Base-by-base conservation (phyloP, 305 asterid species). In the Fraxinus angustifolia region DNA sequence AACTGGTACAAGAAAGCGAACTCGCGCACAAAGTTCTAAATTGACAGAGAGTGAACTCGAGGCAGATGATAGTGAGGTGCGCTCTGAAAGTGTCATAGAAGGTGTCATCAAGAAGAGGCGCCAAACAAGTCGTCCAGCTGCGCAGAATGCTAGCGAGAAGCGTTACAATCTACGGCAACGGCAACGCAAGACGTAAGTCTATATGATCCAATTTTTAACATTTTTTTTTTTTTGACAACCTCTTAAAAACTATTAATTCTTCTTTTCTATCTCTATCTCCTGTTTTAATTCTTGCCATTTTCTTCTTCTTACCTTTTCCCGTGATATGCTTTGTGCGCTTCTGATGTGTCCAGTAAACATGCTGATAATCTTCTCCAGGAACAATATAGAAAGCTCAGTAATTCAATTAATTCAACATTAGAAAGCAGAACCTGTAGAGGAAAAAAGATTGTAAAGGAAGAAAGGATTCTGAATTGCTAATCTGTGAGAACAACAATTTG, bases 81-180 rank as follows among this genome's bases (percentile, higher is more conserved):
- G 78, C 28, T 93, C 97, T 40, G 97, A 81, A 80, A 93, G 96
- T 71, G 90, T 89, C 72, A 86, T 91, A 1, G 82, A 83, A 30
- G 93, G 92, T 84, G 89, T 93, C 35, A 92, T 88, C 83, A 83
- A 92, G 94, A 95, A 92, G 89, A 91, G 93, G 91, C 93, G 82
- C 40, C 94, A 90, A 79, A 87, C 81, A 12, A 83, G 79, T 80
- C 71, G 87, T 73, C 87, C 92, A 50, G 85, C 87, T 78, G 86
- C 78, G 30, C 91, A 83, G 70, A 87, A 65, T 73, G 73, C 92
- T 78, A 91, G 90, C 83, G 89, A 84, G 81, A 83, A 73, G 40
- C 94, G 94, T 23, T 93, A 95, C 86, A 93, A 95, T 85, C 97
- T 93, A 40, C 90, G 99, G 73, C 91, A 85, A 40, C 90, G 99